phyloP scores from a whole-genome alignment of 768 basidiomycete genomes.

The Trametes sanguinea region DNA sequence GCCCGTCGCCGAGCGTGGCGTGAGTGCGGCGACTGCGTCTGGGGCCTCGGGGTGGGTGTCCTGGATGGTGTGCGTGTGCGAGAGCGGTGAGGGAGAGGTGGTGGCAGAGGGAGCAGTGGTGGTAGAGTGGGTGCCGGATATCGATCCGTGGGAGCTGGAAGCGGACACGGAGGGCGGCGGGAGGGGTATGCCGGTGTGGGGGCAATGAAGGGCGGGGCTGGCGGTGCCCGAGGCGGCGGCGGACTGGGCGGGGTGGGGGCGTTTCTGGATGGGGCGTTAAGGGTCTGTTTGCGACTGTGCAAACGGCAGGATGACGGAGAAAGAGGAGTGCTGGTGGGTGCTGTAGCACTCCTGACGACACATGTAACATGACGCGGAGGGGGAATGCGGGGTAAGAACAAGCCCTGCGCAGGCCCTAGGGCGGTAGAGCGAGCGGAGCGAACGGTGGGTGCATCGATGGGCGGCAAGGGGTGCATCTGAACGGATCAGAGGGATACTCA shows the following conservation, averaged over 20 bases:
- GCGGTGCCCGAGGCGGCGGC: constrained; percentile 30
- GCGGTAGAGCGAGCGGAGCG: no score
- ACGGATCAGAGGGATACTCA: constrained; percentile 35
- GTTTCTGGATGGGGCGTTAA: constrained; percentile 27
- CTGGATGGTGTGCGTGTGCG: constrained; percentile 3
- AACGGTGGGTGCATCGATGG: neutral
- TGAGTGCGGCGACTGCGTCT: constrained; percentile 1
- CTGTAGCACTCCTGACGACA: no score
- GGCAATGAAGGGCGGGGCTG: constrained; percentile 24
- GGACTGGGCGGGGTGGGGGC: constrained; percentile 23
- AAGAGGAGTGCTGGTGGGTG: no score
- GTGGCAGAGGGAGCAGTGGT: neutral
- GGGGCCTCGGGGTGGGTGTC: constrained; percentile 12
- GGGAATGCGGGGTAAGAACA: no score
- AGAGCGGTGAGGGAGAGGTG: neutral
- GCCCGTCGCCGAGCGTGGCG: neutral
- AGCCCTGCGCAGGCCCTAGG: no score
- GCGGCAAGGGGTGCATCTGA: constrained; percentile 7
- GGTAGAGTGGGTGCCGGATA: neutral
- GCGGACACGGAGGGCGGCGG: neutral
- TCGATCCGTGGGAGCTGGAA: constrained; percentile 13
- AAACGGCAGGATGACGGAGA: no score
- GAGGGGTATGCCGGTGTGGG: constrained; percentile 11
- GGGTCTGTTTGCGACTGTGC: neutral
- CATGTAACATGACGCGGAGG: no score